These are phyloP conservation scores for Elongisporangium undulatum DNA, from an alignment of 352 stramenopile species.

Conservation along the genomic window DNA sequence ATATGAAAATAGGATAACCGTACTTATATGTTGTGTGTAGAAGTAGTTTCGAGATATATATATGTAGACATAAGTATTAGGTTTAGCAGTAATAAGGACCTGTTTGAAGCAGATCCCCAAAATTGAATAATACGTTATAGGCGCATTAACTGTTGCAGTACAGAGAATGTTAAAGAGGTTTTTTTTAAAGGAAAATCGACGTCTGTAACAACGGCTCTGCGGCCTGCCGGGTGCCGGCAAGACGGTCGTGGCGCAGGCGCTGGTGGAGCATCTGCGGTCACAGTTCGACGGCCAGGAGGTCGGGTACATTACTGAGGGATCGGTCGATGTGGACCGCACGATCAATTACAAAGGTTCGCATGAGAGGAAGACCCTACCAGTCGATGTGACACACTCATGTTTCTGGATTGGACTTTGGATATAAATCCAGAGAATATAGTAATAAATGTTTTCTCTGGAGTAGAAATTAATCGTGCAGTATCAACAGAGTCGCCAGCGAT, in stretches of 20 bases:
- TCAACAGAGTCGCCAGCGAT: too few species aligned
- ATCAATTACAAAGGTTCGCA: conserved; percentile 52
- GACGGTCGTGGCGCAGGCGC: conserved; percentile 41
- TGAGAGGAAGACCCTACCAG: too few species aligned
- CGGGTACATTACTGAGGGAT: conserved; percentile 49
- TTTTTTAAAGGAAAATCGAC: too few species aligned
- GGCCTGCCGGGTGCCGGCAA: conserved; percentile 70
- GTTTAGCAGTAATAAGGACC: not conserved
- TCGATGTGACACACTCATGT: too few species aligned
- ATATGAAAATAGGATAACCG: too few species aligned
- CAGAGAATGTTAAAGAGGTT: too few species aligned
- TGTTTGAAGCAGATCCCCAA: not conserved
- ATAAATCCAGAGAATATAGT: too few species aligned
- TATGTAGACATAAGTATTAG: not conserved
- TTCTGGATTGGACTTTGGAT: too few species aligned
- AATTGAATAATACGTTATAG: not conserved
- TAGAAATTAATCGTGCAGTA: too few species aligned
- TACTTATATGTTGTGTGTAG: too few species aligned
- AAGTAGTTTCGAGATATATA: not conserved
- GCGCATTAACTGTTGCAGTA: not conserved
- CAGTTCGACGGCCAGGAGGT: conserved; percentile 37
- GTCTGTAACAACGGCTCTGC: too few species aligned
- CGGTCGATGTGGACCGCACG: conserved; percentile 53
- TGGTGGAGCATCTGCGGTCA: conserved; percentile 39
- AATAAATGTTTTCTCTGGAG: too few species aligned